phyloP scores from a whole-genome alignment of 768 basidiomycete genomes.

The Dentipellis fragilis region DNA sequence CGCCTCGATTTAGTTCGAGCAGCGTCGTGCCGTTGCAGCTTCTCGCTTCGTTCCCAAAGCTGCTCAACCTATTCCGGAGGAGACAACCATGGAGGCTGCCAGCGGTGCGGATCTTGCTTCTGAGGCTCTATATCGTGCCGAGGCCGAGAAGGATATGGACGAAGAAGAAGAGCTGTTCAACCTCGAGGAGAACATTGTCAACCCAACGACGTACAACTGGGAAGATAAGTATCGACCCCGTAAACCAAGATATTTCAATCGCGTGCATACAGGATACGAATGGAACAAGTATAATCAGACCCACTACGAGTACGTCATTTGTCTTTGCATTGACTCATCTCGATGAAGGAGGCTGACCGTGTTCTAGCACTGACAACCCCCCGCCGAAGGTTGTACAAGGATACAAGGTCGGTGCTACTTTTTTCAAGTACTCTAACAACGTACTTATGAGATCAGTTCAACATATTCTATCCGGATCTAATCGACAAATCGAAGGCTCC shows the following conservation, averaged over 20 bases:
- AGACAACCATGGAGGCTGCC: conserved; percentile 42
- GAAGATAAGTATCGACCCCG: conserved; percentile 97
- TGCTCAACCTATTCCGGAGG: conserved; percentile 48
- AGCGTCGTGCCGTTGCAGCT: conserved; percentile 71
- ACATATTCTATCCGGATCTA: conserved; percentile 97
- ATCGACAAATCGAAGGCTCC: conserved; percentile 98
- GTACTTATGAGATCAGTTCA: conserved; percentile 44
- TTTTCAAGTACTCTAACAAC: conserved; percentile 9
- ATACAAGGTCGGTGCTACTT: conserved; percentile 59
- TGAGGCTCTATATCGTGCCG: conserved; percentile 83
- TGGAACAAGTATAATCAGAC: conserved; percentile 99
- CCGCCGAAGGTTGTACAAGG: conserved; percentile 99
- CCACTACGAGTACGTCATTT: conserved; percentile 82
- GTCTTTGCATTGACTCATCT: background rate
- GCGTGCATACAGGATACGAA: conserved; percentile 98
- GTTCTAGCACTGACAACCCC: conserved; percentile 83
- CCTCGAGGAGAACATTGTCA: conserved; percentile 77
- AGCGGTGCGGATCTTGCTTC: conserved; percentile 72
- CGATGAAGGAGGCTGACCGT: conserved; percentile 13
- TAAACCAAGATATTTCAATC: conserved; percentile 97
- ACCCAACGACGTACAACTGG: conserved; percentile 90
- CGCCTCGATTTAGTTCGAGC: conserved; percentile 49
- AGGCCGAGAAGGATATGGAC: conserved; percentile 87
- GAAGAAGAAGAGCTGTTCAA: conserved; percentile 96
- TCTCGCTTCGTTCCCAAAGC: conserved; percentile 84